These are phyloP conservation scores for Parastagonospora nodorum DNA, from an alignment of 2,329 filamentous ascomycete species.

Conservation along the genomic window DNA sequence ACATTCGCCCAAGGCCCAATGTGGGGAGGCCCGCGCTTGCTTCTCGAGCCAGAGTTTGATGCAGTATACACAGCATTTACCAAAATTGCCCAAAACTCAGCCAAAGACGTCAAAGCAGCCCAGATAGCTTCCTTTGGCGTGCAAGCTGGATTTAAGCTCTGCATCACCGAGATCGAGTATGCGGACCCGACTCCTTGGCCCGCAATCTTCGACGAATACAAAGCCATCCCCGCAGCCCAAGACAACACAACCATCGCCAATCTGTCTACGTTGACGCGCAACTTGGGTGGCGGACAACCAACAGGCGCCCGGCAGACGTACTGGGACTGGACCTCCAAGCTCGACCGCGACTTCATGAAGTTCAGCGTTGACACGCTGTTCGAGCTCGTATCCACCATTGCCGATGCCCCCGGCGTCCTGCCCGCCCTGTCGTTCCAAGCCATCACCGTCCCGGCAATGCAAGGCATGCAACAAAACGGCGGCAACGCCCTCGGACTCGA, in stretches of 20 bases:
- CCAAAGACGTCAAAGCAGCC: slow-evolving; percentile 19
- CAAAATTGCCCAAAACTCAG: slow-evolving; percentile 18
- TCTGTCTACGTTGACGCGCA: slow-evolving; percentile 24
- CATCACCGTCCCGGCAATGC: slow-evolving; percentile 29
- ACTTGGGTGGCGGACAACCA: slow-evolving; percentile 19
- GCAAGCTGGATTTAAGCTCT: slow-evolving; percentile 22
- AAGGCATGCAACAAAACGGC: slow-evolving; percentile 32
- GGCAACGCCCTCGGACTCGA: slow-evolving; percentile 40
- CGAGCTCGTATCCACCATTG: slow-evolving; percentile 25
- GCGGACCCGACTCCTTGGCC: slow-evolving; percentile 25
- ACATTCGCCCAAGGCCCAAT: slow-evolving; percentile 31
- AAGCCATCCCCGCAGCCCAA: slow-evolving; percentile 27
- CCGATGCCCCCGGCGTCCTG: slow-evolving; percentile 24
- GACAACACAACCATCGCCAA: slow-evolving; percentile 30
- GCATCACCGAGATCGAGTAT: slow-evolving; percentile 29
- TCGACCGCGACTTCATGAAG: slow-evolving; percentile 24
- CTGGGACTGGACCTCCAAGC: slow-evolving; percentile 33
- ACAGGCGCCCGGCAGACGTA: slow-evolving; percentile 30
- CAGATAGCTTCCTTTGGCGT: slow-evolving; percentile 29
- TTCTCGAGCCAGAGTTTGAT: slow-evolving; percentile 21
- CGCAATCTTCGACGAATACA: slow-evolving; percentile 33
- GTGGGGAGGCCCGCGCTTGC: slow-evolving; percentile 31
- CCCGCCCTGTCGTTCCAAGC: slow-evolving; percentile 34
- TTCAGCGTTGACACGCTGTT: slow-evolving; percentile 28
- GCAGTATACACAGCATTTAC: slow-evolving; percentile 25